Evolutionary conservation across 805 yeast species (phyloP).

Genomic region (Metschnikowia santaceciliae): DNA sequence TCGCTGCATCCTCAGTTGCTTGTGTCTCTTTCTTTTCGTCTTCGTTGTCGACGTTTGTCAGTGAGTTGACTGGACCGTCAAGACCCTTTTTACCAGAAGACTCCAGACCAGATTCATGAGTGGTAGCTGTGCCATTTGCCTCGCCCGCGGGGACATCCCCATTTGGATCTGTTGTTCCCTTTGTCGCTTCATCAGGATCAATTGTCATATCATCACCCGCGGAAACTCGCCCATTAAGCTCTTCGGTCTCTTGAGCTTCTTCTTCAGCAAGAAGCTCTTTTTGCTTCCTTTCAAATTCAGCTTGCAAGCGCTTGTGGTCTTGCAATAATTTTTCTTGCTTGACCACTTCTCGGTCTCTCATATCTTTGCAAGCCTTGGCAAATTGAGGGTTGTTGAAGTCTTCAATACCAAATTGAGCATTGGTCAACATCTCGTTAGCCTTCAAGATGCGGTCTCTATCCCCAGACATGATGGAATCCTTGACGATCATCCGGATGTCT

Average conservation of each 20-base stretch:
- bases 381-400: conserved; percentile 77
- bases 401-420: conserved; percentile 93
- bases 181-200: not conserved
- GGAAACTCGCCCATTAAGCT: not conserved
- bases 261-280: conserved; percentile 6
- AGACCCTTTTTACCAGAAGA: not conserved
- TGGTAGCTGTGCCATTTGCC: not conserved
- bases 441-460: conserved; percentile 78
- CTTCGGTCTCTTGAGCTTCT: not conserved
- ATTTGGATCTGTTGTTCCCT: not conserved
- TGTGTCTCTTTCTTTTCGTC: not conserved
- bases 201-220: not conserved
- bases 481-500: conserved; percentile 80
- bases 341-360: conserved; percentile 60
- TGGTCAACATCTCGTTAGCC: conserved; percentile 94
- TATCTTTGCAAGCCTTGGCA: conserved; percentile 67
- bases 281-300: conserved; percentile 21
- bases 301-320: conserved; percentile 29
- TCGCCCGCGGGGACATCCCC: not conserved
- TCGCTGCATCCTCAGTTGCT: not conserved
- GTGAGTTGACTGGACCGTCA: not conserved
- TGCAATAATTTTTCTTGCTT: conserved; percentile 45
- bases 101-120: not conserved
- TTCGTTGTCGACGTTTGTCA: not conserved
- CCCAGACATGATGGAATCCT: conserved; percentile 67